These are phyloP conservation scores for Cicer bijugum DNA, from an alignment of 306 rosid genomes.

Conservation along the genomic window DNA sequence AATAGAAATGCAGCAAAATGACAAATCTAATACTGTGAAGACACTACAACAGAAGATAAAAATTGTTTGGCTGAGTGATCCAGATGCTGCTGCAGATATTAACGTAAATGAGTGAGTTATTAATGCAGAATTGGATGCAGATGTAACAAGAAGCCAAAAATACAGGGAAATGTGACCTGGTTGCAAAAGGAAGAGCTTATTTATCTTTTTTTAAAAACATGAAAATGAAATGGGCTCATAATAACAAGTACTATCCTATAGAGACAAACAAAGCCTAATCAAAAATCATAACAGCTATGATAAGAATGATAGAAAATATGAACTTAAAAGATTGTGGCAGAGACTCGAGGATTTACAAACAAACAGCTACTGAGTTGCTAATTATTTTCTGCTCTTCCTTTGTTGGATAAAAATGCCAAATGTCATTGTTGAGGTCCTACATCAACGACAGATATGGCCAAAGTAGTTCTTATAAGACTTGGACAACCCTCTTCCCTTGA, in stretches of 20 bases:
- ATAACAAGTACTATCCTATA: neutral
- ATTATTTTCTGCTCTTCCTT: slow-evolving; percentile 1
- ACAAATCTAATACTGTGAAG: slow-evolving; percentile 21
- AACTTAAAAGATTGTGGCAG: neutral
- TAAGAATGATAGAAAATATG: neutral
- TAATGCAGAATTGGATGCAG: slow-evolving; percentile 24
- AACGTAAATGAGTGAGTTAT: neutral
- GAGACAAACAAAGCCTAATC: neutral
- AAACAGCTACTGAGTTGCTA: neutral
- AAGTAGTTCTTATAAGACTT: neutral
- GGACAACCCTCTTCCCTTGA: neutral
- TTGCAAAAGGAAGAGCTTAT: slow-evolving; percentile 3
- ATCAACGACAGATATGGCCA: neutral
- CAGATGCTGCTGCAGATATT: slow-evolving; percentile 31
- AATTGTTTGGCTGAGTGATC: slow-evolving; percentile 27
- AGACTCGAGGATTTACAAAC: neutral
- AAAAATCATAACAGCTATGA: neutral
- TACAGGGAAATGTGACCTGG: neutral
- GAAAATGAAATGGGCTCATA: neutral
- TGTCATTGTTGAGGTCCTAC: neutral
- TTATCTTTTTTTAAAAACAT: neutral
- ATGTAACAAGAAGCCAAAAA: slow-evolving; percentile 30
- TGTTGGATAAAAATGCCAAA: slow-evolving; percentile 10
- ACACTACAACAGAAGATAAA: slow-evolving; percentile 31
- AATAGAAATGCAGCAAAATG: slow-evolving; percentile 29